phyloP scores from a whole-genome alignment of 345 rosid species.

The Populus simonii region DNA sequence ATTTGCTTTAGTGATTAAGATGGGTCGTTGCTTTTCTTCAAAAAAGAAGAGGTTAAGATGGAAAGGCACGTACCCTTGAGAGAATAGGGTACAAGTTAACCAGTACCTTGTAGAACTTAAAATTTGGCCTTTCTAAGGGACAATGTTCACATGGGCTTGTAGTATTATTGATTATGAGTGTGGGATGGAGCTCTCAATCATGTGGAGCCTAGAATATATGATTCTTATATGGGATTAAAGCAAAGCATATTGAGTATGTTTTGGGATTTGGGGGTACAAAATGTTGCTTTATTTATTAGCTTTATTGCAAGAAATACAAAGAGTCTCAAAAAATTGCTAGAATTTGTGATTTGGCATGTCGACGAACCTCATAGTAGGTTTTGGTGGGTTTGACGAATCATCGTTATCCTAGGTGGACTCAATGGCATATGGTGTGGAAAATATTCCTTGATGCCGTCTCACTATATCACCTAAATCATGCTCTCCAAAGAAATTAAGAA shows the following conservation, averaged over 20 bases:
- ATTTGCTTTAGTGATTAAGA: conserved; percentile 25
- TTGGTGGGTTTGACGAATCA: conserved; percentile 12
- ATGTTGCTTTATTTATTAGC: too few species aligned
- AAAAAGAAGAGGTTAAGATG: conserved; percentile 35
- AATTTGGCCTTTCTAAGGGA: conserved; percentile 26
- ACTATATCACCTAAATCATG: not conserved
- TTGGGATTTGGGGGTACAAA: too few species aligned
- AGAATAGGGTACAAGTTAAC: not conserved
- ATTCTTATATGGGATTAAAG: not conserved
- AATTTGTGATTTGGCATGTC: conserved; percentile 6
- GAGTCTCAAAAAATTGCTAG: not conserved
- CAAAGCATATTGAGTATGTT: too few species aligned
- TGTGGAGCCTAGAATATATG: not conserved
- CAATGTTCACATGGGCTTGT: conserved; percentile 33
- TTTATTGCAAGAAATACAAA: too few species aligned
- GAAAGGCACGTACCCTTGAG: conserved; percentile 10
- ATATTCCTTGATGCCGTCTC: not conserved
- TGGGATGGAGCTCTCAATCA: not conserved
- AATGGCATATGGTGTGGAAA: not conserved
- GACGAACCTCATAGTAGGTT: not conserved
- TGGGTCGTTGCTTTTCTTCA: conserved; percentile 9
- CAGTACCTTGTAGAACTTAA: conserved; percentile 7
- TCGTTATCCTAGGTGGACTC: conserved; percentile 10
- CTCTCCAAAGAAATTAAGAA: too few species aligned
- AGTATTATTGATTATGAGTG: too few species aligned